Evolutionary conservation across 1,139 yeast genomes (phyloP), one percentile per base, ranked within the genome.

Genomic region (Hyphopichia buzzinii): DNA sequence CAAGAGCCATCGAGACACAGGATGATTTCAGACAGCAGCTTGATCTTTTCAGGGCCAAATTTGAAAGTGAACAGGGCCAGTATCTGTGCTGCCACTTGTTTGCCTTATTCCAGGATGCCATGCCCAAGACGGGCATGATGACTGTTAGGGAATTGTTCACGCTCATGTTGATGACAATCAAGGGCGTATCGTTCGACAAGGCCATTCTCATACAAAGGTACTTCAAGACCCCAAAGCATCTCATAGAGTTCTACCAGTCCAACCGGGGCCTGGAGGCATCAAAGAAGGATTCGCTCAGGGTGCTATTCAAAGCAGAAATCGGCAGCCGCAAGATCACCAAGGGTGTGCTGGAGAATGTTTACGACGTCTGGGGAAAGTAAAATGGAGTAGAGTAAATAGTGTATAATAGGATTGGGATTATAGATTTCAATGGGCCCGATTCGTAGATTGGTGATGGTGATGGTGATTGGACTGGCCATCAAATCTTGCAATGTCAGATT

Each of bases 171-270:
- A 79, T 89, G 84, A 73, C 90, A 1, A 73, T 84, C 2, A 73
- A 77, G 40, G 98, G 98, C 0, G 70, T 92, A 1, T 79, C 96
- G 0, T 62, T 88, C 30, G 97, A 90, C 43, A 87, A 85, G 54
- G 98, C 98, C 0, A 55, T 80, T 8, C 78, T 79, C 3, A 79
- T 94, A 7, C 97, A 90, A 56, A 65, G 59, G 32, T 55, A 67
- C 30, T 88, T 72, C 48, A 73, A 75, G 5, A 86, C 95, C 0
- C 95, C 96, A 0, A 59, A 62, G 26, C 52, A 48, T 17, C 63
- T 88, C 15, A 49, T 79, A 4, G 65, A 66, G 19, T 67, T 42
- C 35, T 67, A 53, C 43, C 34, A 41, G 1, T 45, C 47, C 13
- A 42, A 57, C 34, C 33, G 37, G 2, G 44, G 46, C 30, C 29